Evolutionary conservation across 192 early-diverging fungal species (phyloP).

Genomic region (Chytriomyces sp.): DNA sequence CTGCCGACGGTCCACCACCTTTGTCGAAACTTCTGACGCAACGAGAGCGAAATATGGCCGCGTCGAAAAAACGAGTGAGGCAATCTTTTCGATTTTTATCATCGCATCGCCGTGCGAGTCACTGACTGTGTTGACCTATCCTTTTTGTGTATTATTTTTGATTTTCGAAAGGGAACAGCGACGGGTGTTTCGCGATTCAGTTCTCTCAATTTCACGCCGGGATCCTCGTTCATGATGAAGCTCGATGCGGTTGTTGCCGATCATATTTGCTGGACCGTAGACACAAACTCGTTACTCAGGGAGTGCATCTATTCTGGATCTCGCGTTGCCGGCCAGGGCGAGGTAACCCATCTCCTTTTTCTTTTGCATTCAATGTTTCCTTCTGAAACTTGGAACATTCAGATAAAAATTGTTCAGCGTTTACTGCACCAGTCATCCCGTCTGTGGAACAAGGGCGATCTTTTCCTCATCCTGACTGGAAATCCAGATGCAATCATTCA

Average conservation of each 20-base stretch:
- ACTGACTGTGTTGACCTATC: too few relatives aligned
- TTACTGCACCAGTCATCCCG: background rate
- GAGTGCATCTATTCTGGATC: constrained; percentile 2
- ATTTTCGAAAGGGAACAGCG: background rate
- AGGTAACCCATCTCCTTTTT: background rate
- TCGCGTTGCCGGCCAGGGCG: constrained; percentile 16
- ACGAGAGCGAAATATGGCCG: background rate
- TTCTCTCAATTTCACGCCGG: constrained; percentile 12
- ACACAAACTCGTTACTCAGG: background rate
- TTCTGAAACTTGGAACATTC: background rate
- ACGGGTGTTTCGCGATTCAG: constrained; percentile 12
- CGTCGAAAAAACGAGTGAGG: constrained; percentile 9
- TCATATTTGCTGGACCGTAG: background rate
- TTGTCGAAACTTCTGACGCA: constrained; percentile 13
- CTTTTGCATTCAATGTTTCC: background rate
- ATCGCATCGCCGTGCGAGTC: too few relatives aligned
- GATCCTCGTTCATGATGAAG: constrained; percentile 4
- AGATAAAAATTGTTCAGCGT: constrained; percentile 9
- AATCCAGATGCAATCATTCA: constrained; percentile 15
- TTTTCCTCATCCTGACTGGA: constrained; percentile 13
- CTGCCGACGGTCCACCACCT: constrained; percentile 19
- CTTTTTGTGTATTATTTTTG: background rate
- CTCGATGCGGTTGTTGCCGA: constrained; percentile 8
- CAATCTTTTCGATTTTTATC: too few relatives aligned
- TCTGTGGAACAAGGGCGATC: background rate